Evolutionary conservation across 139 green algal genomes (phyloP).

Genomic region (Raphidocelis subcapitata): DNA sequence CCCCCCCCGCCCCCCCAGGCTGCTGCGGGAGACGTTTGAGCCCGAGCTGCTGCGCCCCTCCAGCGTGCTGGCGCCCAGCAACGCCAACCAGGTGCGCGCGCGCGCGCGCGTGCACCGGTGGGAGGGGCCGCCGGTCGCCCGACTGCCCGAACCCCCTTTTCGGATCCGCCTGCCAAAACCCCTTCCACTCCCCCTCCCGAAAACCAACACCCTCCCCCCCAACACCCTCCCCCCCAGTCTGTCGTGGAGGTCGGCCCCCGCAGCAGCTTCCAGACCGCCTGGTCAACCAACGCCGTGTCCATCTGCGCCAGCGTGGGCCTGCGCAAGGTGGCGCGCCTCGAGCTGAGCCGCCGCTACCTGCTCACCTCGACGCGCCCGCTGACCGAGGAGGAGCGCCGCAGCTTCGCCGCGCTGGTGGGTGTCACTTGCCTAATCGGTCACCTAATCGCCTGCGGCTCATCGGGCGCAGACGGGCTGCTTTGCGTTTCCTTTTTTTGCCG

Average conservation of each 20-base stretch:
- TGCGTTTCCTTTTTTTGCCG: no score
- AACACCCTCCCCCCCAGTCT: not conserved
- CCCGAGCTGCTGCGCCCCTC: conserved; percentile 77
- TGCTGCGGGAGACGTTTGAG: conserved; percentile 97
- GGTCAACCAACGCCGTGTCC: conserved; percentile 95
- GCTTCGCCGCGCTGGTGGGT: conserved; percentile 45
- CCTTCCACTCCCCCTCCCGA: not conserved
- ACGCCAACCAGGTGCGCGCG: not conserved
- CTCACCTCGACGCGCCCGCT: conserved; percentile 55
- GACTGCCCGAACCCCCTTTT: not conserved
- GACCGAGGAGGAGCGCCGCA: conserved; percentile 17
- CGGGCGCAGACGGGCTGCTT: no score
- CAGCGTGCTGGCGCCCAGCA: conserved; percentile 41
- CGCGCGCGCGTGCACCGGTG: not conserved
- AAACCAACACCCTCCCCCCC: not conserved
- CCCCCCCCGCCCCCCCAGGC: conserved; percentile 43
- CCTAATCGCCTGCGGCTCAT: no score
- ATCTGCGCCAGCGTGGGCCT: conserved; percentile 92
- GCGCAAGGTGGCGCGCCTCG: conserved; percentile 77
- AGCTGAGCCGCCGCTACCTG: conserved; percentile 76
- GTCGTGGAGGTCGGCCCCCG: conserved; percentile 89
- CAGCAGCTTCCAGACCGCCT: conserved; percentile 94
- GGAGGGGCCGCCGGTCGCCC: not conserved
- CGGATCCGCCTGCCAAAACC: not conserved
- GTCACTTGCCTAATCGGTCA: no score